phyloP scores from a whole-genome alignment of 176 grass and related monocot species.

The Cocos nucifera region DNA sequence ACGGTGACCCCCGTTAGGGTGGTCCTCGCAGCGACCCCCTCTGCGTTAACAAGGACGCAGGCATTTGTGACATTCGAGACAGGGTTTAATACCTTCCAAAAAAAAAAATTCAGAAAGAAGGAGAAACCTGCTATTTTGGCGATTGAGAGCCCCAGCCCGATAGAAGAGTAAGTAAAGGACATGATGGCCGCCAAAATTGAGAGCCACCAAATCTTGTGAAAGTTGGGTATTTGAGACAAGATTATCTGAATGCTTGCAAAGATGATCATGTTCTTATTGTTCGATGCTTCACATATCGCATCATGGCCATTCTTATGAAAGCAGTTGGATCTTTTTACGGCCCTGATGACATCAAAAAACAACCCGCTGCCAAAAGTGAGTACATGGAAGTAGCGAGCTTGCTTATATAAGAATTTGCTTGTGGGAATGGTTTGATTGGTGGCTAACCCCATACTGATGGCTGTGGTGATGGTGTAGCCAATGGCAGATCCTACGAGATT shows the following conservation, averaged over 20 bases:
- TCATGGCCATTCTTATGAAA: conserved; percentile 53
- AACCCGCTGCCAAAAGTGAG: not conserved
- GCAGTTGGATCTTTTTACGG: conserved; percentile 64
- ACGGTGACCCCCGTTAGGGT: conserved; percentile 63
- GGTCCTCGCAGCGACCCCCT: conserved; percentile 43
- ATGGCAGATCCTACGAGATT: conserved; percentile 80
- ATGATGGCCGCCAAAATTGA: conserved; percentile 82
- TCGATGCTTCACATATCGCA: conserved; percentile 22
- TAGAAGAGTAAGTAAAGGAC: conserved; percentile 70
- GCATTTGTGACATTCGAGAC: conserved; percentile 1
- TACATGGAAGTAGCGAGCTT: not conserved
- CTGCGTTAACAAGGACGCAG: conserved; percentile 16
- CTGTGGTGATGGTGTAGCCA: conserved; percentile 92
- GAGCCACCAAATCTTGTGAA: conserved; percentile 88
- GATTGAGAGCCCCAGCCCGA: conserved; percentile 78
- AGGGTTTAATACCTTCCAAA: not conserved
- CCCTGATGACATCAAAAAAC: conserved; percentile 24
- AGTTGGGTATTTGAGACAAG: conserved; percentile 81
- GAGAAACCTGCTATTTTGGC: conserved; percentile 66
- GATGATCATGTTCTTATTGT: conserved; percentile 63
- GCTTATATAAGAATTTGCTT: not conserved
- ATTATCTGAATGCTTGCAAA: conserved; percentile 65
- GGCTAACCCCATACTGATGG: conserved; percentile 80
- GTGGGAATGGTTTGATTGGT: not conserved
- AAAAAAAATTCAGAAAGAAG: not conserved